Base-by-base conservation (phyloP, 768 basidiomycete species). In the Melanogaster broomeanus region DNA sequence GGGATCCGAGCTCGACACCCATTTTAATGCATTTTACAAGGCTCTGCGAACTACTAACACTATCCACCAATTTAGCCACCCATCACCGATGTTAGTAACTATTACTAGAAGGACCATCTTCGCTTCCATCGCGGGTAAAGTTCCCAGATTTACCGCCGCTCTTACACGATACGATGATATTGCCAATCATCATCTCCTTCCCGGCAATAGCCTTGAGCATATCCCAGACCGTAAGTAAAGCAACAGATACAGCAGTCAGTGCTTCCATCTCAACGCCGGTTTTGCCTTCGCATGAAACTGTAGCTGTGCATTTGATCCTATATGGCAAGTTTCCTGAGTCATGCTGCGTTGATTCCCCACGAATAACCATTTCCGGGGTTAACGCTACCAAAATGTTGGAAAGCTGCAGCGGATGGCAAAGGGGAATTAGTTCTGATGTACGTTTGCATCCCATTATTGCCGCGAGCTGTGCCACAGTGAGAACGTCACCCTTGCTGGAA, bases 231-330 rank as follows among this genome's bases (percentile, higher is more conserved):
- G 90, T 91, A 48, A 95, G 72, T 28, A 90, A 75, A 6, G 85
- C 85, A 27, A 89, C 74, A 2, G 84, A 84, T 9, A 91, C 93
- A 21, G 86, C 87, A n/a, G 86, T 90, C 49, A 95, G 66, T 21
- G 93, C 93, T 71, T 97, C 95, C 88, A 98, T 93, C 73, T 93
- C 91, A 18, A 93, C 90, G 5, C 93, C 89, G 13, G 92, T 92
- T 66, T 84, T 85, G 13, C 90, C 88, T 66, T 85, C 80, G 57
- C 87, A 89, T 35, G 84, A 75, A 31, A 91, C 88, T 8, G 81
- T 85, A 22, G 85, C 88, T 31, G 71, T 68, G 58, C 87, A 90
- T 27, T 77, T 58, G 45, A 92, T 81, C 60, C 75, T 81, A 67
- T 78, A 77, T 49, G 62, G 72, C 45, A 58, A 44, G 21, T 35